These are phyloP conservation scores for Lipomyces yamanashiensis DNA, from an alignment of 805 yeast genomes.

Conservation along the genomic window DNA sequence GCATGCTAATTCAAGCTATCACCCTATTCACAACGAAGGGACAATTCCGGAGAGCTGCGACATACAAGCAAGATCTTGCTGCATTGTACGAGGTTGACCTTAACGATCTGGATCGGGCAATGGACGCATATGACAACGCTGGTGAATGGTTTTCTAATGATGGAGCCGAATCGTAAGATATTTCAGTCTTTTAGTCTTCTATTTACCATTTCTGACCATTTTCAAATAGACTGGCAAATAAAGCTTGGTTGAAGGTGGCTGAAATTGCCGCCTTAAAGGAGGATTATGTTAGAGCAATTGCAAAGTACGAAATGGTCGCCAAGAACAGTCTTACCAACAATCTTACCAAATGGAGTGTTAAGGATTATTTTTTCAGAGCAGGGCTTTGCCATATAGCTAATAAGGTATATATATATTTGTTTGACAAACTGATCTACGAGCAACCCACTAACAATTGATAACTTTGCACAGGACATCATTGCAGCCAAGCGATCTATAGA, in stretches of 20 bases:
- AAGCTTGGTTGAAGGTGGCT: conserved; percentile 86
- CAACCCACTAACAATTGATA: neutral
- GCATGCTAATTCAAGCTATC: conserved; percentile 75
- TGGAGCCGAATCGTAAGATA: conserved; percentile 75
- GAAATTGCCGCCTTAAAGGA: conserved; percentile 80
- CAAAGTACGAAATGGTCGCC: conserved; percentile 76
- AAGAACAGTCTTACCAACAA: conserved; percentile 73
- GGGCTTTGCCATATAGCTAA: conserved; percentile 82
- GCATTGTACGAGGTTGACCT: conserved; percentile 79
- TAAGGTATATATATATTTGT: conserved; percentile 42
- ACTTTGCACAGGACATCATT: conserved; percentile 61
- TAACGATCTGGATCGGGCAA: conserved; percentile 69
- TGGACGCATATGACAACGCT: conserved; percentile 82
- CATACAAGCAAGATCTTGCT: conserved; percentile 88
- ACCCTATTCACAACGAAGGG: conserved; percentile 86
- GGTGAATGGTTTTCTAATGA: conserved; percentile 96
- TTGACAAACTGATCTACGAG: too few relatives aligned
- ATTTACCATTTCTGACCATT: neutral
- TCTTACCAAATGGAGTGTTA: conserved; percentile 85
- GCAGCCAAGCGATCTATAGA: conserved; percentile 78
- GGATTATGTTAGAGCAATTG: conserved; percentile 76
- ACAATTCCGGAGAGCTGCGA: conserved; percentile 95
- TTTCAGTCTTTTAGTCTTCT: neutral
- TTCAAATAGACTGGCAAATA: conserved; percentile 61
- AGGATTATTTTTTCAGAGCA: conserved; percentile 86